Percentiles rank a stretch among this genome's conserved stretches.
phyloP scores from a whole-genome alignment of 805 yeast species.

The Yamadazyma tumulicola region DNA sequence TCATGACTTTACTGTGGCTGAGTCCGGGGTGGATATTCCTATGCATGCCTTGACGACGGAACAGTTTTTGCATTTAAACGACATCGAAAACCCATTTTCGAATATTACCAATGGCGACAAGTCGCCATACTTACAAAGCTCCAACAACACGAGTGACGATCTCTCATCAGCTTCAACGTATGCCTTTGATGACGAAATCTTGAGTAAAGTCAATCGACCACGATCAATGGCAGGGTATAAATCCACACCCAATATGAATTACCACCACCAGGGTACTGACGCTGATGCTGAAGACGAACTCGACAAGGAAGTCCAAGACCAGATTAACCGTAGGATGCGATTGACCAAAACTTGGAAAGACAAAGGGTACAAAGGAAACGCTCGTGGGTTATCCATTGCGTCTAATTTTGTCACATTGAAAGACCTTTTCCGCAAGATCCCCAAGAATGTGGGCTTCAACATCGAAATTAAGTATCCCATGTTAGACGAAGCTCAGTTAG shows the following conservation, averaged over 20 bases:
- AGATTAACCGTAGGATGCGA: constrained; percentile 63
- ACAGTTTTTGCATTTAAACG: constrained; percentile 68
- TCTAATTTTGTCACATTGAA: constrained; percentile 86
- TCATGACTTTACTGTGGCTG: constrained; percentile 92
- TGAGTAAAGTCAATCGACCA: constrained; percentile 32
- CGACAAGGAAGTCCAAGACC: constrained; percentile 37
- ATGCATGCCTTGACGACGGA: constrained; percentile 90
- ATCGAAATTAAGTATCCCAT: constrained; percentile 94
- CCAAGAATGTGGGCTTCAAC: constrained; percentile 84
- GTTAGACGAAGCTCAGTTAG: constrained; percentile 87
- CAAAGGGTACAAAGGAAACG: constrained; percentile 88
- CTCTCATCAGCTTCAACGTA: constrained; percentile 13
- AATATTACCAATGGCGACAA: constrained; percentile 10
- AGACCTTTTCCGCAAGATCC: constrained; percentile 78
- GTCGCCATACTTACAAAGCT: constrained; percentile 1
- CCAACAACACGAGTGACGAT: constrained; percentile 5
- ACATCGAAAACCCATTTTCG: constrained; percentile 12
- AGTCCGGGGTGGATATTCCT: constrained; percentile 92
- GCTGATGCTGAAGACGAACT: constrained; percentile 20
- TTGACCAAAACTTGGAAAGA: constrained; percentile 84
- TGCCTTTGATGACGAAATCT: constrained; percentile 34
- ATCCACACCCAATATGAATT: constrained; percentile 26
- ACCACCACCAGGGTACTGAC: constrained; percentile 6
- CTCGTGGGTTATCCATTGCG: constrained; percentile 84
- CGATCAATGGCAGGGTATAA: constrained; percentile 38